Percentiles rank a stretch among this genome's conserved stretches.
Evolutionary conservation across 228 moss, liverwort and hornwort genomes (phyloP).

Genomic region (Sphagnum fallax): DNA sequence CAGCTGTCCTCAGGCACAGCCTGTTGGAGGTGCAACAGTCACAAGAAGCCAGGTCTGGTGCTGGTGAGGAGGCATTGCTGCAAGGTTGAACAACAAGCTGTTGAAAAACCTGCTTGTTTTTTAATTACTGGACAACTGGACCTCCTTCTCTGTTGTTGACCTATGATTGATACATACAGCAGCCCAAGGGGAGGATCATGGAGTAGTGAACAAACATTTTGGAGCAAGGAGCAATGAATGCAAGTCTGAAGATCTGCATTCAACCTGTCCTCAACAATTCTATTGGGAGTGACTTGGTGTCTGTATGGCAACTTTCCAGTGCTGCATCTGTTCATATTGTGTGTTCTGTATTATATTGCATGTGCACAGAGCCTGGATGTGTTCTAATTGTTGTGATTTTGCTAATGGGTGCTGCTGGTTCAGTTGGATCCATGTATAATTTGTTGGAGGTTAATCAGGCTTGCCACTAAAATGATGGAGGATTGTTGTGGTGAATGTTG

Average conservation of each 20-base stretch:
- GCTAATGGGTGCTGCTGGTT: slow-evolving; percentile 12
- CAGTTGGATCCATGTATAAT: slow-evolving; percentile 15
- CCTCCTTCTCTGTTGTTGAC: not conserved
- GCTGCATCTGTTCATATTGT: slow-evolving; percentile 3
- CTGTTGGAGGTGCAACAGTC: slow-evolving; percentile 16
- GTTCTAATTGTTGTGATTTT: slow-evolving; percentile 2
- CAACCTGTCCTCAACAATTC: slow-evolving; percentile 10
- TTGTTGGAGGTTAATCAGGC: not conserved
- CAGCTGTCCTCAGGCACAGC: slow-evolving; percentile 36
- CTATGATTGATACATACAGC: too few species aligned
- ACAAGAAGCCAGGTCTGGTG: slow-evolving; percentile 8
- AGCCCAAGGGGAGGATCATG: too few species aligned
- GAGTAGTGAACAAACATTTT: not conserved
- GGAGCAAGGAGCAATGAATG: not conserved
- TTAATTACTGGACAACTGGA: slow-evolving; percentile 6
- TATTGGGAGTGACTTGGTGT: slow-evolving; percentile 22
- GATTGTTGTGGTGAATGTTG: too few species aligned
- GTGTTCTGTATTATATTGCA: slow-evolving; percentile 1
- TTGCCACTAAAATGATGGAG: too few species aligned
- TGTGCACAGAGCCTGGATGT: not conserved
- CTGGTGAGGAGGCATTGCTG: slow-evolving; percentile 13
- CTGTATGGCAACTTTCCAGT: slow-evolving; percentile 33
- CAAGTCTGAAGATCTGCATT: slow-evolving; percentile 7
- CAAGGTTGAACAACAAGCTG: slow-evolving; percentile 1
- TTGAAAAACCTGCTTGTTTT: slow-evolving; percentile 2